Evolutionary conservation across 164 flowering plant genomes (phyloP), one percentile per base, ranked within the genome.

Genomic region (Vitis amurensis): DNA sequence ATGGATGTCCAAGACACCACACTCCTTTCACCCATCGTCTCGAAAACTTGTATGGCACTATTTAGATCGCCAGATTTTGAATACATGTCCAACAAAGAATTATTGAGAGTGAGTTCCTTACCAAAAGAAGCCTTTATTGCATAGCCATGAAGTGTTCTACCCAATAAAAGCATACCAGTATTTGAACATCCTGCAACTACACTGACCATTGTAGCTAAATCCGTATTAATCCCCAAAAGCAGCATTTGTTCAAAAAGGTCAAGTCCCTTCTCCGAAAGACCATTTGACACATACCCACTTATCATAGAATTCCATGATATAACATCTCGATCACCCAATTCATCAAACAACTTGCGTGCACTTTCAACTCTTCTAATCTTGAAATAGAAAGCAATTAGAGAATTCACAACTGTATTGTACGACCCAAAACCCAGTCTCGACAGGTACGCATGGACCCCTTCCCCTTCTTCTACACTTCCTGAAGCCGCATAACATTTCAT

Each of bases 231-330:
- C 3, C 84, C 87, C 11, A n/a, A 51, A 73, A 10, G 8, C 11
- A 82, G 50, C 90, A 88, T 86, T 59, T 81, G 62, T 55, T 15
- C 55, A 48, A 86, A 80, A 59, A 72, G 8, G 53, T 71, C 68
- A 31, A 86, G 29, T 19, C 77, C 89, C 59, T 77, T 71, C 52
- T 64, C 71, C 6, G 82, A 57, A 13, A 73, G 63, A 17, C 74
- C 78, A 70, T 82, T 82, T 1, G 80, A 31, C 48, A 70, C 72
- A 66, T 73, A 82, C 19, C 89, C 91, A 68, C 87, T 84, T 37
- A 88, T 83, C 86, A 87, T 82, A 0, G 91, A 84, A 74, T 90
- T 90, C 91, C 91, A 90, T 0, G 94, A 80, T 37, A 90, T 80
- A 55, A 82, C 82, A 78, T 88, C 95, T 70, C 87, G 62, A 10